Base-by-base conservation (phyloP, 768 basidiomycete species). In the Daedaleopsis nitida region DNA sequence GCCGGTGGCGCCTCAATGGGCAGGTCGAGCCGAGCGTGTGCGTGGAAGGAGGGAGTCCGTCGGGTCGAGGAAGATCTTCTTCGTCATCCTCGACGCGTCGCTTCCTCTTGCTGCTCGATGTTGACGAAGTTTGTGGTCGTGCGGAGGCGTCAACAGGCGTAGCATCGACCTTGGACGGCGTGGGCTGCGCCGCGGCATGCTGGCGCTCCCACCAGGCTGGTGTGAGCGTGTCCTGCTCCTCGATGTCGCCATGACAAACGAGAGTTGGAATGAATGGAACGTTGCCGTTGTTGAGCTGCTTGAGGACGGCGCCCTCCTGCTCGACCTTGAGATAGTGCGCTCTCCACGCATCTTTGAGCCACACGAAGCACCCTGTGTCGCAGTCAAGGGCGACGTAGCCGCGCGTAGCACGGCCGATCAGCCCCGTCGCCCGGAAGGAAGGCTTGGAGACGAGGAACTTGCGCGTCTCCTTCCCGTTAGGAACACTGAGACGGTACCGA, bases 271-370 rank as follows among this genome's bases (percentile, higher is more conserved):
- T n/a, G 21, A 11, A 12, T 16, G 5, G n/a, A 1, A 53, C 38
- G 5, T 53, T 23, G 1, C 14, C 24, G 14, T 27, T 0, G 21
- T 55, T 39, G 42, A 63, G 49, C 10, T 44, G 0, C 48, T 16
- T 10, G 9, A 55, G 37, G 0, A 59, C 47, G 4, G 19, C 45
- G 0, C 61, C 55, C 23, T 65, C 60, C 16, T 47, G 37, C 37
- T 35, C 23, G 45, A 52, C n/a, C 14, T 11, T 17, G 24, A 17
- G n/a, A 21, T 34, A 50, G 5, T n/a, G 23, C 5, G 50, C 23
- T 2, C 60, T 57, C 65, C 65, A 65, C 17, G 54, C 43, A 38
- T 65, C 65, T 51, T 62, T 65, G 10, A 65, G 27, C n/a, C 51
- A 65, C 12, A 62, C 57, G 23, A 65, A 42, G 5, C 24, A 21